Evolutionary conservation across 176 grass and related monocot genomes (phyloP).

Genomic region (Musa schizocarpa): DNA sequence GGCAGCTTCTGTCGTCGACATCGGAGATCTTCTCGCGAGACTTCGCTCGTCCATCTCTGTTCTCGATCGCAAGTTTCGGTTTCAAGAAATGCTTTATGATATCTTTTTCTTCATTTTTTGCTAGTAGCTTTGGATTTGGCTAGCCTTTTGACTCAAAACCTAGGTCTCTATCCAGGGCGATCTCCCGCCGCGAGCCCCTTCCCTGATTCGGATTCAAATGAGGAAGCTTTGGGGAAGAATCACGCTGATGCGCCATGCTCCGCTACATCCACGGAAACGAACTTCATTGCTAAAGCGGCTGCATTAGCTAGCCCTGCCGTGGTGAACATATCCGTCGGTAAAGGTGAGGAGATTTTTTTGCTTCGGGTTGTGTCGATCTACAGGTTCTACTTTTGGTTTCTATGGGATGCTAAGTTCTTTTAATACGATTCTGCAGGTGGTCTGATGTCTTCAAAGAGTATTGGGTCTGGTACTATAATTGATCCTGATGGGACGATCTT

Average conservation of each 20-base stretch:
- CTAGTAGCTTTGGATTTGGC: neutral
- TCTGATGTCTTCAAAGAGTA: constrained; percentile 25
- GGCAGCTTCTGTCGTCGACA: neutral
- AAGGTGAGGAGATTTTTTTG: constrained; percentile 28
- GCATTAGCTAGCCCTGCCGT: constrained; percentile 60
- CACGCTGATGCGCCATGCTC: constrained; percentile 41
- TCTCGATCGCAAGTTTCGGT: neutral
- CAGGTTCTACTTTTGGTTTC: neutral
- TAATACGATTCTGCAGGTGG: constrained; percentile 37
- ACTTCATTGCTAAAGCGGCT: constrained; percentile 67
- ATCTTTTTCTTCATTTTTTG: neutral
- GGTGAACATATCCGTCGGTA: constrained; percentile 54
- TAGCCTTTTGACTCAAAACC: neutral
- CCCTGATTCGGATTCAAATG: neutral
- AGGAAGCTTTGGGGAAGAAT: constrained; percentile 24
- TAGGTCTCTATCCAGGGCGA: constrained; percentile 10
- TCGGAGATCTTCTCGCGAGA: neutral
- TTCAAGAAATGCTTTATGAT: neutral
- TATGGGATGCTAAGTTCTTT: constrained; percentile 14
- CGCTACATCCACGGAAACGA: constrained; percentile 44
- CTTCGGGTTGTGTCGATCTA: neutral
- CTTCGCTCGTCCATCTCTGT: neutral
- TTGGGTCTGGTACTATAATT: constrained; percentile 89
- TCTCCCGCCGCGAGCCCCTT: neutral
- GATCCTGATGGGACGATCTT: constrained; percentile 78